Percentiles rank a stretch among this genome's conserved stretches.
Conservation (phyloP, 805 yeast species). For the Suhomyces sp. region DNA sequence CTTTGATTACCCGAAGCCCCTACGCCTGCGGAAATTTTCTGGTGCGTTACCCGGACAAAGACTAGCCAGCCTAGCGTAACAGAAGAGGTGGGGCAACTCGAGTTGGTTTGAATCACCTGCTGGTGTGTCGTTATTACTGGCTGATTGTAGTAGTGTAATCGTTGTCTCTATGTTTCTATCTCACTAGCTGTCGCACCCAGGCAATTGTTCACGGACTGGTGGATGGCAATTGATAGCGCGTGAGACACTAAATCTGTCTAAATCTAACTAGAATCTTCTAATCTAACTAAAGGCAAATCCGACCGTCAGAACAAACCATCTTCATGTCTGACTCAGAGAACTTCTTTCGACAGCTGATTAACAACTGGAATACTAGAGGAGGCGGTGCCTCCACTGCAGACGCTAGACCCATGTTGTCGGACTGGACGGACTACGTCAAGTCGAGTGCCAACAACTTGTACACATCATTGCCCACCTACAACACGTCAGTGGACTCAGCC, state of each 20-base stretch:
- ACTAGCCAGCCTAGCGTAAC: neutral
- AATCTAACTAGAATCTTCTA: no score
- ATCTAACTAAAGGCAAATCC: no score
- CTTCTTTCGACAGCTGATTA: constrained; percentile 33
- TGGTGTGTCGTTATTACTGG: no score
- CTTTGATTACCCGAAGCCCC: neutral
- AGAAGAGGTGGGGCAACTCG: no score
- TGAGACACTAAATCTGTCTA: no score
- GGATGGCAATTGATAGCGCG: no score
- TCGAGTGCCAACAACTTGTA: constrained; percentile 55
- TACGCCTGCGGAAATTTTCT: neutral
- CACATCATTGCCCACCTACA: constrained; percentile 57
- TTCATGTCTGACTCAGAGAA: constrained; percentile 34
- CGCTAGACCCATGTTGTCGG: constrained; percentile 31
- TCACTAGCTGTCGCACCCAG: no score
- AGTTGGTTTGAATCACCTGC: no score
- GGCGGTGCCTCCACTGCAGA: constrained; percentile 6
- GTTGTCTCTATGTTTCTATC: no score
- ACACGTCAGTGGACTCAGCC: constrained; percentile 43
- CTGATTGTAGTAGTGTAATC: neutral
- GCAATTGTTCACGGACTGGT: no score
- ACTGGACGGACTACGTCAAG: constrained; percentile 44
- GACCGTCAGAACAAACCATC: no score
- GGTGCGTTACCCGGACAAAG: constrained; percentile 8
- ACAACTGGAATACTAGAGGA: constrained; percentile 26